These are phyloP conservation scores for Alternaria sp. DNA, from an alignment of 2,329 filamentous ascomycete species.

Conservation along the genomic window DNA sequence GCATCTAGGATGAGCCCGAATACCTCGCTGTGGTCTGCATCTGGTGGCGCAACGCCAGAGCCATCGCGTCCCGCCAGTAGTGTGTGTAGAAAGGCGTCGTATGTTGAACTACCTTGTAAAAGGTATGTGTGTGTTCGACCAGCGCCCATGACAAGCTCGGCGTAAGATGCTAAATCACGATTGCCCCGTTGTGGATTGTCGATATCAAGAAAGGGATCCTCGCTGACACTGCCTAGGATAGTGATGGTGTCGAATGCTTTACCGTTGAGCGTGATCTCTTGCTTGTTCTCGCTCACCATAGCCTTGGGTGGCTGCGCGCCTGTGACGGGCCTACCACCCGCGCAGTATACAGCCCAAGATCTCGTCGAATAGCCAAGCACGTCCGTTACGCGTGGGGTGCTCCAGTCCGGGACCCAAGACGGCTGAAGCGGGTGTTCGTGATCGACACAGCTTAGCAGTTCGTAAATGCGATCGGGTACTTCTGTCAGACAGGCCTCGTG, in stretches of 20 bases:
- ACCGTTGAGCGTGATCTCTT: conserved; percentile 17
- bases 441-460: conserved; percentile 31
- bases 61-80: conserved; percentile 27
- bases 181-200: conserved; percentile 10
- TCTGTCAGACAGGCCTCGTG: conserved; percentile 20
- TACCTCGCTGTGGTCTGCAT: conserved; percentile 27
- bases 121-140: conserved; percentile 6
- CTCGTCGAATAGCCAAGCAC: conserved; percentile 29
- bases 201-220: conserved; percentile 20
- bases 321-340: conserved; percentile 10
- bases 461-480: conserved; percentile 11
- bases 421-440: conserved; percentile 22
- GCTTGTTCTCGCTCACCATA: conserved; percentile 8
- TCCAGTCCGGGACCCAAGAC: conserved; percentile 38
- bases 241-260: conserved; percentile 24
- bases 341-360: conserved; percentile 23
- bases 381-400: conserved; percentile 23
- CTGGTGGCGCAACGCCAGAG: conserved; percentile 14
- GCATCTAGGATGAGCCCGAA: conserved; percentile 31
- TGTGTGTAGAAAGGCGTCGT: conserved; percentile 32
- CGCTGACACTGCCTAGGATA: conserved; percentile 8
- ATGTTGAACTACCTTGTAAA: conserved; percentile 11
- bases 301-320: background rate
- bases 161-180: conserved; percentile 10
- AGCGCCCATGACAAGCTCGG: conserved; percentile 8